Conservation (phyloP, 768 basidiomycete species). For the Kwoniella mangroviensis region DNA sequence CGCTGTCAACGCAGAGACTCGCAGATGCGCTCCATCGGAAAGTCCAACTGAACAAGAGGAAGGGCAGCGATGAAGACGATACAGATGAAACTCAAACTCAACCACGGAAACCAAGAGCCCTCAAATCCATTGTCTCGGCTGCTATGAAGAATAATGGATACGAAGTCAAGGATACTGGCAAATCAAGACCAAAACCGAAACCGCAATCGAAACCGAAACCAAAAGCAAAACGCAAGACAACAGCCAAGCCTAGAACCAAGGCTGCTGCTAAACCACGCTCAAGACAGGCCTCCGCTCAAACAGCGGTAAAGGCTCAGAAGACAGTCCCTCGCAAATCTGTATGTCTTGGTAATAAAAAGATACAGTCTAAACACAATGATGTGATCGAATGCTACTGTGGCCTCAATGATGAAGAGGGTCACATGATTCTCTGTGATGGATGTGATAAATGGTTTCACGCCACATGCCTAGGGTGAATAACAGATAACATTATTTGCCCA, state of each 20-base stretch:
- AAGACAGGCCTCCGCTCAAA: not conserved
- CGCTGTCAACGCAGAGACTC: not conserved
- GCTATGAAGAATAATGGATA: conserved; percentile 6
- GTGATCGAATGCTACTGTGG: conserved; percentile 20
- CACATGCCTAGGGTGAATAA: conserved; percentile 27
- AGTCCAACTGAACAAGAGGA: not conserved
- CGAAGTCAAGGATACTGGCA: not conserved
- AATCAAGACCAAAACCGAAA: conserved; percentile 4
- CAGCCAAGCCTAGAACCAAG: conserved; percentile 1
- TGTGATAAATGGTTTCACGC: conserved; percentile 27
- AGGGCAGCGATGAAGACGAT: not conserved
- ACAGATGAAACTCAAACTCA: not conserved
- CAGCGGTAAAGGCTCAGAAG: not conserved
- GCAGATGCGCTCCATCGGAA: not conserved
- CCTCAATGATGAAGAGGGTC: not conserved
- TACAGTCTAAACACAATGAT: not conserved
- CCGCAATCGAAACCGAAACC: conserved; percentile 7
- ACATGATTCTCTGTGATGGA: conserved; percentile 18
- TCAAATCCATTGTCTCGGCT: not conserved
- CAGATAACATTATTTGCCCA: not conserved
- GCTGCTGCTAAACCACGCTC: not conserved
- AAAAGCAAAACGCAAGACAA: conserved; percentile 1
- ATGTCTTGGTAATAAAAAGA: not conserved
- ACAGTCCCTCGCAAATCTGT: not conserved
- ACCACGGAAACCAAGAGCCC: not conserved